Percentiles rank a stretch among this genome's conserved stretches.
Conservation (phyloP, 73 alveolate species). For the Effrenium voratum region DNA sequence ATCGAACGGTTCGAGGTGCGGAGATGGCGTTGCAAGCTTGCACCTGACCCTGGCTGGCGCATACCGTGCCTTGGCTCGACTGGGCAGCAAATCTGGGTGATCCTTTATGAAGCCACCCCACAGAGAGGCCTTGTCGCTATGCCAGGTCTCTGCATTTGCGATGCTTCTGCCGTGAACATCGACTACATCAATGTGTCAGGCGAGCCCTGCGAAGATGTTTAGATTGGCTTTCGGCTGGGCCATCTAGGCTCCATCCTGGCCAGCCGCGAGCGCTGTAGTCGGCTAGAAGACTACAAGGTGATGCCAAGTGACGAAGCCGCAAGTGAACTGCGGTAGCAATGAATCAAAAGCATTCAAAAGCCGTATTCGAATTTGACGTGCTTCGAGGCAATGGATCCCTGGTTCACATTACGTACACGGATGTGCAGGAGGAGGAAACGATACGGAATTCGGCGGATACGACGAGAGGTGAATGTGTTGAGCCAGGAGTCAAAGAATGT, state of each 20-base stretch:
- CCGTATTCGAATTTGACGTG: too few relatives aligned
- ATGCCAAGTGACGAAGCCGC: too few relatives aligned
- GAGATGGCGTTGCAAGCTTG: slow-evolving; percentile 26
- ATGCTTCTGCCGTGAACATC: slow-evolving; percentile 37
- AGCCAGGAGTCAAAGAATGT: slow-evolving; percentile 9
- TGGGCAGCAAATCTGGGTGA: background rate
- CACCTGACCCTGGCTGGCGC: background rate
- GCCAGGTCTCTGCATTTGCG: slow-evolving; percentile 62
- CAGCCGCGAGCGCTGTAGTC: slow-evolving; percentile 63
- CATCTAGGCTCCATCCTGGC: slow-evolving; percentile 31
- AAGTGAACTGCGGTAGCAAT: too few relatives aligned
- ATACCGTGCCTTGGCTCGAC: background rate
- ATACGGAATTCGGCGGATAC: background rate
- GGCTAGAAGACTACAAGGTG: slow-evolving; percentile 31
- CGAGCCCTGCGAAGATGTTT: background rate
- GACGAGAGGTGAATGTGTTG: background rate
- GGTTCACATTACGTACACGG: slow-evolving; percentile 7
- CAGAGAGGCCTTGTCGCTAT: background rate
- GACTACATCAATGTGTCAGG: slow-evolving; percentile 56
- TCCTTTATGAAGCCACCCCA: background rate
- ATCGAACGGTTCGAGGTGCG: background rate
- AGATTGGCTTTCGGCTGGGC: background rate
- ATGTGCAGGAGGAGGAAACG: background rate
- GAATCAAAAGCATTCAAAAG: too few relatives aligned
- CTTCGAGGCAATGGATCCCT: slow-evolving; percentile 54